Base-by-base conservation (phyloP, 495 filamentous ascomycete genomes). In the Hypoxylon lienhwacheense region DNA sequence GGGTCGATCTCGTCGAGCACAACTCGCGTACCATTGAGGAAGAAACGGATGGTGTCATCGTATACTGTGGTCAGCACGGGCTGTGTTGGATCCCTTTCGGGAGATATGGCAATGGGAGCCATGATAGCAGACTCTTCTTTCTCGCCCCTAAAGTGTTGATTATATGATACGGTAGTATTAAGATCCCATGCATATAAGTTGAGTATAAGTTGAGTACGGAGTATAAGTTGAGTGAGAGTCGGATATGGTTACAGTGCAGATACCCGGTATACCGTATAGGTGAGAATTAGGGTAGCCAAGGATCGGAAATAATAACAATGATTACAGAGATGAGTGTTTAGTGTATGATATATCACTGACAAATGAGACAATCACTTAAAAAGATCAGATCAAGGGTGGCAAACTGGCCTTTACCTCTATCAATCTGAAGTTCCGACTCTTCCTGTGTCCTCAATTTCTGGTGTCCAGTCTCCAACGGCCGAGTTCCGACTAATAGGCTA, bases 11-110 rank as follows among this genome's bases (percentile, higher is more conserved):
- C 81, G 53, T 95, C 89, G 5, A 97, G 75, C 1, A 82, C 77
- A 34, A 97, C 87, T 50, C 86, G 88, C n/a, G 93, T 93, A 46
- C 92, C 92, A 67, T 98, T 98, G 22, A 98, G 84, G 70, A 91
- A 97, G 74, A 98, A 97, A 1, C 83, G 80, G 39, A 96, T 82
- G 7, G 71, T 75, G 40, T 78, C 71, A 43, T 77, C 69, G 44
- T 70, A 78, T 37, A 56, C 52, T 0, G 71, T 73, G 5, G 66
- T 75, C 32, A 78, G 58, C 5, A 44, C 43, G 32, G 43, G 37
- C 19, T 64, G 26, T 7, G 47, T 58, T 11, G 65, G 55, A 47
- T 70, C 59, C 22, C 56, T 59, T 17, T 72, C 63, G 15, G 74
- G 71, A 6, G 76, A 70, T 29, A 79, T 52, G 43, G 73, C 71